Percentiles rank a stretch among this genome's conserved stretches.
phyloP scores from a whole-genome alignment of 1,284 basidiomycete genomes.

The Chalciporus piperatoides region DNA sequence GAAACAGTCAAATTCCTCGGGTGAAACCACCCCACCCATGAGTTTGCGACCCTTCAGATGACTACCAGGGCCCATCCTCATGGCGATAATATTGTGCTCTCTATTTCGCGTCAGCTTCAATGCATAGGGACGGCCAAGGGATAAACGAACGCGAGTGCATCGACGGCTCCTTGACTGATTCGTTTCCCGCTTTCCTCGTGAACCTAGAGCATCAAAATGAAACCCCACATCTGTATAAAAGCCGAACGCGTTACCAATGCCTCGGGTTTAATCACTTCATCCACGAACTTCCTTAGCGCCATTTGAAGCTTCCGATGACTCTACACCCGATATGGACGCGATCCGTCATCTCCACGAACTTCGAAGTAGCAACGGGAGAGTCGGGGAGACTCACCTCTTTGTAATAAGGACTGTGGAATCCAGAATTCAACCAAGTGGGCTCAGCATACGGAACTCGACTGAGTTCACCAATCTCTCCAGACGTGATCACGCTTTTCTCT shows the following conservation, averaged over 20 bases:
- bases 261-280: constrained; percentile 41
- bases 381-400: constrained; percentile 44
- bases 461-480: constrained; percentile 53
- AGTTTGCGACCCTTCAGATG: constrained; percentile 76
- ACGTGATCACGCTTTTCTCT: constrained; percentile 55
- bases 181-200: constrained; percentile 57
- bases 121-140: neutral
- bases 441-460: constrained; percentile 81
- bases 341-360: neutral
- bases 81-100: constrained; percentile 65
- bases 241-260: constrained; percentile 30
- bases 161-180: constrained; percentile 40
- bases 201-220: constrained; percentile 28
- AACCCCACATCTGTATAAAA: neutral
- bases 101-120: constrained; percentile 23
- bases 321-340: constrained; percentile 17
- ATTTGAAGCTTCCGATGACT: constrained; percentile 39
- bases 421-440: constrained; percentile 69
- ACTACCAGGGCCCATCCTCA: constrained; percentile 75
- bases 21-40: constrained; percentile 40
- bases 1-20: constrained; percentile 60
- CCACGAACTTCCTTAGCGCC: constrained; percentile 39
- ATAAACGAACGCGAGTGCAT: constrained; percentile 44
- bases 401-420: constrained; percentile 68
- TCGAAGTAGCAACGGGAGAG: too few species aligned